Percentiles rank a stretch among this genome's conserved stretches.
Evolutionary conservation across 352 stramenopile species (phyloP).

Genomic region (Saprolegnia diclina): DNA sequence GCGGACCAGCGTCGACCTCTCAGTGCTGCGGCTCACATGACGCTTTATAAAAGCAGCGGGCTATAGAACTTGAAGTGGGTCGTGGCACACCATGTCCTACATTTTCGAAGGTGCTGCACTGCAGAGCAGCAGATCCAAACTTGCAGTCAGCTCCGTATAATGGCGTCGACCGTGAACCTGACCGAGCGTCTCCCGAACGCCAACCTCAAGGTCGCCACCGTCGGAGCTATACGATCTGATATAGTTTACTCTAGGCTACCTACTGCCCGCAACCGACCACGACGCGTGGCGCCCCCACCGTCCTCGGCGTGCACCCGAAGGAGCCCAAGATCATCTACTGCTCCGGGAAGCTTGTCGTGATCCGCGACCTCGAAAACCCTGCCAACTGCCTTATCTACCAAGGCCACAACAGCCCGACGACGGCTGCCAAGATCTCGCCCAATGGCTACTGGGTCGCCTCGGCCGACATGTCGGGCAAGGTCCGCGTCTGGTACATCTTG

Average conservation of each 20-base stretch:
- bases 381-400: conserved; percentile 92
- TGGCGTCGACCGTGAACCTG: conserved; percentile 3
- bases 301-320: conserved; percentile 75
- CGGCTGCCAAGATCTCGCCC: conserved; percentile 91
- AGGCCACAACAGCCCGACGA: conserved; percentile 90
- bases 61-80: too few relatives aligned
- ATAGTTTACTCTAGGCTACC: conserved; percentile 46
- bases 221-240: too few relatives aligned
- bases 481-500: conserved; percentile 88
- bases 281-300: conserved; percentile 57
- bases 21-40: too few relatives aligned
- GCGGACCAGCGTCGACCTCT: too few relatives aligned
- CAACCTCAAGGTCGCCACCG: conserved; percentile 29
- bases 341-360: conserved; percentile 87
- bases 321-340: conserved; percentile 90
- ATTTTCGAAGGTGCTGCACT: too few relatives aligned
- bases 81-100: too few relatives aligned
- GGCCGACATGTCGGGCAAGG: conserved; percentile 84
- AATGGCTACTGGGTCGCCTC: conserved; percentile 93
- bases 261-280: conserved; percentile 65
- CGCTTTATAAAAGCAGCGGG: too few relatives aligned
- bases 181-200: conserved; percentile 18
- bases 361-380: conserved; percentile 82
- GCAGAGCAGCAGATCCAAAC: conserved; percentile 17
- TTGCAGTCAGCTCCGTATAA: conserved; percentile 11